phyloP scores from a whole-genome alignment of 192 early-diverging fungal species.

The Coemansia sp. region DNA sequence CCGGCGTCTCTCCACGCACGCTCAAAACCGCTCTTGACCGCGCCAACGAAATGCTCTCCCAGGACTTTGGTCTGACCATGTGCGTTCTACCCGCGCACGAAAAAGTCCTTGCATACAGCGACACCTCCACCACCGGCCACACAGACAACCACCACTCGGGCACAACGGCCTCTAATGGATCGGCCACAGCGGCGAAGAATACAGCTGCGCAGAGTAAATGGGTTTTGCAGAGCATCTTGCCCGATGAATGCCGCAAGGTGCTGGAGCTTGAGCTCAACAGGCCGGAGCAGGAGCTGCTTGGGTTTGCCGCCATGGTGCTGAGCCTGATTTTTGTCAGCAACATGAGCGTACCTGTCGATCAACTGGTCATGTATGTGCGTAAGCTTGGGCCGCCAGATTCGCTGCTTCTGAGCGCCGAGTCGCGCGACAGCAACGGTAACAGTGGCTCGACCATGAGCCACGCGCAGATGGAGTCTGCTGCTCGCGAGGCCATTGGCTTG shows the following conservation, averaged over 20 bases:
- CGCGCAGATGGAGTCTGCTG: conserved; percentile 35
- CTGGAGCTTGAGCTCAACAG: conserved; percentile 21
- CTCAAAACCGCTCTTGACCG: conserved; percentile 14
- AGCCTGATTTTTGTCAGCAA: conserved; percentile 51
- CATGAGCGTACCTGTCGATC: conserved; percentile 39
- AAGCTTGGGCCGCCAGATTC: conserved; percentile 39
- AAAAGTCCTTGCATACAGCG: conserved; percentile 9
- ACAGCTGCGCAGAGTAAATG: conserved; percentile 19
- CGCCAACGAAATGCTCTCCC: conserved; percentile 25
- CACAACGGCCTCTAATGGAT: background rate
- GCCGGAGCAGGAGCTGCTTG: conserved; percentile 12
- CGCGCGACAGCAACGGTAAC: background rate
- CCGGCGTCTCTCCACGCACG: conserved; percentile 1
- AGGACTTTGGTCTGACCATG: conserved; percentile 34
- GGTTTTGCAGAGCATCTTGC: conserved; percentile 39
- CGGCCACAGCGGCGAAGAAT: background rate
- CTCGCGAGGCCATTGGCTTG: conserved; percentile 24
- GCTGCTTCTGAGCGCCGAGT: conserved; percentile 1
- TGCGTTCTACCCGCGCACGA: conserved; percentile 34
- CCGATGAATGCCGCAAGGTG: conserved; percentile 17
- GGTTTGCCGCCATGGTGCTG: conserved; percentile 40
- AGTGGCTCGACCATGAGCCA: conserved; percentile 2
- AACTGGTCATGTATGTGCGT: conserved; percentile 42
- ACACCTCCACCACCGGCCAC: background rate
- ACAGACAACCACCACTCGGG: background rate